These are phyloP conservation scores for Sporothrix pallida DNA, from an alignment of 2,329 filamentous ascomycete genomes.

Conservation along the genomic window DNA sequence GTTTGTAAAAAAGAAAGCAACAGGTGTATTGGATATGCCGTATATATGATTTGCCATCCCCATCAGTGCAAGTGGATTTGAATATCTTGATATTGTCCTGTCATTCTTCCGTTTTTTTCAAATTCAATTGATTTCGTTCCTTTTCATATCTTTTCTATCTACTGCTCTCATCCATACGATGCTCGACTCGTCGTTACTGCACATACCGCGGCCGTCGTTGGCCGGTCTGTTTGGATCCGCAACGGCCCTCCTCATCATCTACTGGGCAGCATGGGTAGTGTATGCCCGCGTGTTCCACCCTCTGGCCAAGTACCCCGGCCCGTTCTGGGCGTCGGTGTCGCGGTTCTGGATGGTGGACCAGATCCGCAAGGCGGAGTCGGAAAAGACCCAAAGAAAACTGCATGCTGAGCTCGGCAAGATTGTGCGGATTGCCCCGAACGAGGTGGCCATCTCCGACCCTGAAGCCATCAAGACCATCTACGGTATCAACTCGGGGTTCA, in stretches of 20 bases:
- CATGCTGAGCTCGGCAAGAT: background rate
- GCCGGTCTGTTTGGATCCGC: background rate
- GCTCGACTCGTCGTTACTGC: background rate
- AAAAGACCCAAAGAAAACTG: background rate
- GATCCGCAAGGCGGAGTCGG: background rate
- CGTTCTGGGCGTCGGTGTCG: slow-evolving; percentile 13
- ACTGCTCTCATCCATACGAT: background rate
- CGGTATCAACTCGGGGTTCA: slow-evolving; percentile 14
- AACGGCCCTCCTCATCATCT: background rate
- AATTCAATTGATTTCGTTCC: background rate
- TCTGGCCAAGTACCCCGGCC: background rate
- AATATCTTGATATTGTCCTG: background rate
- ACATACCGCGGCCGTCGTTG: background rate
- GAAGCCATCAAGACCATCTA: slow-evolving; percentile 19
- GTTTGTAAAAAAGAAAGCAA: background rate
- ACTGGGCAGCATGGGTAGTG: background rate
- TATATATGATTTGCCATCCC: background rate
- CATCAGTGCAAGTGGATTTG: background rate
- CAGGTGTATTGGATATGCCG: background rate
- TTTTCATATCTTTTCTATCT: background rate
- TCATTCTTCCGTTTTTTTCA: no score
- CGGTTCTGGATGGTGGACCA: slow-evolving; percentile 14
- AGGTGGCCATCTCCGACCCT: slow-evolving; percentile 10
- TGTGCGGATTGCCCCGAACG: slow-evolving; percentile 7
- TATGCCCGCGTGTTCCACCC: slow-evolving; percentile 17